Conservation (phyloP, 129 eudicot species). For the Silybum marianum region DNA sequence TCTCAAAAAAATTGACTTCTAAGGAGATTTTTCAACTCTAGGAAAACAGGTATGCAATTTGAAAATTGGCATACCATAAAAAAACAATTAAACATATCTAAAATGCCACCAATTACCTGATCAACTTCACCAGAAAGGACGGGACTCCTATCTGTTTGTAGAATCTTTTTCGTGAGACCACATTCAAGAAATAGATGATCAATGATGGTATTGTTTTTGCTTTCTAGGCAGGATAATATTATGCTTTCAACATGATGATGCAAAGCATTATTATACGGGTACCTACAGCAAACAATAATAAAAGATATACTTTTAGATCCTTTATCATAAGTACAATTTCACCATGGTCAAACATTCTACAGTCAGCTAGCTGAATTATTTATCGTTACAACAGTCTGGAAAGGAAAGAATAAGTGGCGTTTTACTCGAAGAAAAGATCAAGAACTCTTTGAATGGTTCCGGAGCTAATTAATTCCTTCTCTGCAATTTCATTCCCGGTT, state of each 20-base stretch:
- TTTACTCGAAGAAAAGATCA: constrained; percentile 92
- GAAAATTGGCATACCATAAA: neutral
- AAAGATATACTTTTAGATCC: neutral
- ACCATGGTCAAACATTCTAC: neutral
- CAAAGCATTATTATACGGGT: constrained; percentile 80
- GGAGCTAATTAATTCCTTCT: constrained; percentile 71
- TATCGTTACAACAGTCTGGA: neutral
- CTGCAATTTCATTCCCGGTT: constrained; percentile 82
- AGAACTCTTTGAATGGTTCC: constrained; percentile 78
- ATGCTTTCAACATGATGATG: constrained; percentile 97
- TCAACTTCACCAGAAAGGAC: constrained; percentile 50
- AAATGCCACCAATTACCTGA: constrained; percentile 40
- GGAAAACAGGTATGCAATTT: too few relatives aligned
- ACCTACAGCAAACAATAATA: constrained; percentile 47
- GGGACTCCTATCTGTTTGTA: constrained; percentile 56
- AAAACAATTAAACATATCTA: neutral
- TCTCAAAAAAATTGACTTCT: neutral
- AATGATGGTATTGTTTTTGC: constrained; percentile 50
- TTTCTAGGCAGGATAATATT: constrained; percentile 72
- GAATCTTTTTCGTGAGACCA: constrained; percentile 52
- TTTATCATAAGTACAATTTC: neutral
- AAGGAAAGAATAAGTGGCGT: constrained; percentile 2
- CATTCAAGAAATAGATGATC: constrained; percentile 78
- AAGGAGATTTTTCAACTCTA: too few relatives aligned
- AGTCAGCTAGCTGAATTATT: neutral